Evolutionary conservation across 2,329 filamentous ascomycete species (phyloP).

Genomic region (Fusarium sp.): DNA sequence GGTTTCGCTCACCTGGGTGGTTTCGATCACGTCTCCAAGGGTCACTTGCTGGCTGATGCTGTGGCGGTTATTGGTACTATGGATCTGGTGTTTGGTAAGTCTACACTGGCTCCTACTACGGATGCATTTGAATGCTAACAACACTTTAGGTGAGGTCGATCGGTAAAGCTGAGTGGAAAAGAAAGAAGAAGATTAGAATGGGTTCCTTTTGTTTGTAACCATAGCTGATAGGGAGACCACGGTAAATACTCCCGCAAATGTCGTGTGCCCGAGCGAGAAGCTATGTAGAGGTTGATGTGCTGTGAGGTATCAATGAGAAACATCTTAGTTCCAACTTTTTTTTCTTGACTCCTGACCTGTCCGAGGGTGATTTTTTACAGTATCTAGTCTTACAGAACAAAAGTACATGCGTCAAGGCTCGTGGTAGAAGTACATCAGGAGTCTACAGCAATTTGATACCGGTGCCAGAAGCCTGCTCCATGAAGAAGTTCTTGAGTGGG

Average conservation of each 20-base stretch:
- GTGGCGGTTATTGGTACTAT: constrained; percentile 95
- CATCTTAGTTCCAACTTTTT: constrained; percentile 39
- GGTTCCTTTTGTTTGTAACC: constrained; percentile 59
- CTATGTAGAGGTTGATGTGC: constrained; percentile 45
- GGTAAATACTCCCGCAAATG: constrained; percentile 57
- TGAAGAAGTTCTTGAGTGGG: constrained; percentile 87
- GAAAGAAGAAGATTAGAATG: constrained; percentile 52
- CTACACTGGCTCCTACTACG: background rate
- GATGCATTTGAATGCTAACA: constrained; percentile 55
- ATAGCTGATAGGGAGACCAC: constrained; percentile 56
- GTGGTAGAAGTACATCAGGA: background rate
- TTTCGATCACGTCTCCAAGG: constrained; percentile 93
- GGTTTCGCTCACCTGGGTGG: constrained; percentile 95
- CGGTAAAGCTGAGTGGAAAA: constrained; percentile 60
- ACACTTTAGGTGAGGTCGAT: constrained; percentile 71
- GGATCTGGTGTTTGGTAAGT: constrained; percentile 90
- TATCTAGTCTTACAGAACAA: constrained; percentile 38
- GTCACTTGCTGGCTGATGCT: constrained; percentile 94
- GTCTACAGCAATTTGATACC: constrained; percentile 62
- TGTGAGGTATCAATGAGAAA: constrained; percentile 46
- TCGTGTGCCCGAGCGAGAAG: constrained; percentile 48
- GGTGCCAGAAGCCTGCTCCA: constrained; percentile 78
- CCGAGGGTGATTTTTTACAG: constrained; percentile 27
- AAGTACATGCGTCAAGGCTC: constrained; percentile 14
- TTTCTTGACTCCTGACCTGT: constrained; percentile 26